These are phyloP conservation scores for Pontederia crassipes DNA, from an alignment of 176 grass and related monocot species.

Conservation along the genomic window DNA sequence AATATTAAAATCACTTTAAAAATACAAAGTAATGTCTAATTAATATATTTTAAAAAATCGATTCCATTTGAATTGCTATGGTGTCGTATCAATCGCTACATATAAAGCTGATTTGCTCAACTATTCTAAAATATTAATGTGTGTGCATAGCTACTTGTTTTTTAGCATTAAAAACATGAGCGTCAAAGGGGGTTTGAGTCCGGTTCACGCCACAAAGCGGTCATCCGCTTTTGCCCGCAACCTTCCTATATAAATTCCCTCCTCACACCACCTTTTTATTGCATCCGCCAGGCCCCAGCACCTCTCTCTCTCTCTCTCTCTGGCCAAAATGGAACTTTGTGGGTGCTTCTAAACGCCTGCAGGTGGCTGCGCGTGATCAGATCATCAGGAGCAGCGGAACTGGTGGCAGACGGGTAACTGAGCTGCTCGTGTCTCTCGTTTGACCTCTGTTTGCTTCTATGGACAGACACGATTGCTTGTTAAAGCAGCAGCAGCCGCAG, in stretches of 20 bases:
- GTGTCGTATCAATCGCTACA: no score
- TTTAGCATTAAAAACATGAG: not conserved
- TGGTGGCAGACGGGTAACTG: no score
- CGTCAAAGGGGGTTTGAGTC: slow-evolving; percentile 11
- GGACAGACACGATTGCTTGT: not conserved
- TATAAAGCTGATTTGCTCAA: no score
- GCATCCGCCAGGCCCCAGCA: not conserved
- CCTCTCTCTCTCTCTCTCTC: not conserved
- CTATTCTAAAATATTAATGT: no score
- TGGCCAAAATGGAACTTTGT: not conserved
- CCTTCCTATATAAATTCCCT: slow-evolving; percentile 21
- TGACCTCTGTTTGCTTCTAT: slow-evolving; percentile 1
- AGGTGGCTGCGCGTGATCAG: not conserved
- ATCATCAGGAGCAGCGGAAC: no score
- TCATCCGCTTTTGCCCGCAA: slow-evolving; percentile 23
- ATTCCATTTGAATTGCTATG: no score
- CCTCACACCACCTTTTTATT: not conserved
- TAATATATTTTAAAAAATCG: no score
- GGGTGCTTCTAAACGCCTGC: not conserved
- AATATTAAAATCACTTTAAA: no score
- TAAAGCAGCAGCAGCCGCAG: no score
- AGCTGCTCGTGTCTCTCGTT: not conserved
- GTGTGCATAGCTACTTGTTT: no score
- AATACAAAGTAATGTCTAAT: no score
- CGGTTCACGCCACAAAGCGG: slow-evolving; percentile 19